A percentile compares a stretch with the other conserved stretches of the same genome.
phyloP scores from a whole-genome alignment of 108 stramenopile species.

The Chaetoceros muelleri region DNA sequence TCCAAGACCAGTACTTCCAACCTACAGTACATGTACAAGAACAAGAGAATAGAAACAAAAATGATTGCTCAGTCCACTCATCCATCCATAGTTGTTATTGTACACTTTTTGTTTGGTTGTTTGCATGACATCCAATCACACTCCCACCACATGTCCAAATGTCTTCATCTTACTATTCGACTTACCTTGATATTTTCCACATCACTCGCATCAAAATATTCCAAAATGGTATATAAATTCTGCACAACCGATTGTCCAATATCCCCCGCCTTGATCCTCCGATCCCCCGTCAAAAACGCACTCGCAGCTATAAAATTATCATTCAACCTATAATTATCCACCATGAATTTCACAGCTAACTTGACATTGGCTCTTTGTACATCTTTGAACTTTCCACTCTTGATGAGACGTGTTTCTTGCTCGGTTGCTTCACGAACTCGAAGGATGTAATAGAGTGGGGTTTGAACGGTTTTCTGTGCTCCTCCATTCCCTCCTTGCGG shows the following conservation, averaged over 20 bases:
- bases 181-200: constrained; percentile 73
- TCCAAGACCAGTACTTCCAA: constrained; percentile 28
- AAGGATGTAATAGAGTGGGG: constrained; percentile 44
- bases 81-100: background rate
- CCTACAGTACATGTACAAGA: constrained; percentile 6
- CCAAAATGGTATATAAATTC: constrained; percentile 69
- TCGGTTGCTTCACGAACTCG: constrained; percentile 73
- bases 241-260: constrained; percentile 57
- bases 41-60: background rate
- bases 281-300: constrained; percentile 31
- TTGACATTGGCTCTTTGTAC: constrained; percentile 84
- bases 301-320: constrained; percentile 63
- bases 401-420: constrained; percentile 76
- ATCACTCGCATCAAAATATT: constrained; percentile 82
- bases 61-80: background rate
- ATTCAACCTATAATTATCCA: constrained; percentile 68
- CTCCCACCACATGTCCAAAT: background rate
- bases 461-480: background rate
- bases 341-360: constrained; percentile 77
- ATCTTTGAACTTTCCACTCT: constrained; percentile 79
- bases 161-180: background rate
- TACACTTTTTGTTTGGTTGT: background rate
- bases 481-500: no score
- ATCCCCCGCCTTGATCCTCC: constrained; percentile 40
- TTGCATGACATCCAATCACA: background rate